Conservation (phyloP, 78 protist species). For the Cavenderia fasciculata region DNA sequence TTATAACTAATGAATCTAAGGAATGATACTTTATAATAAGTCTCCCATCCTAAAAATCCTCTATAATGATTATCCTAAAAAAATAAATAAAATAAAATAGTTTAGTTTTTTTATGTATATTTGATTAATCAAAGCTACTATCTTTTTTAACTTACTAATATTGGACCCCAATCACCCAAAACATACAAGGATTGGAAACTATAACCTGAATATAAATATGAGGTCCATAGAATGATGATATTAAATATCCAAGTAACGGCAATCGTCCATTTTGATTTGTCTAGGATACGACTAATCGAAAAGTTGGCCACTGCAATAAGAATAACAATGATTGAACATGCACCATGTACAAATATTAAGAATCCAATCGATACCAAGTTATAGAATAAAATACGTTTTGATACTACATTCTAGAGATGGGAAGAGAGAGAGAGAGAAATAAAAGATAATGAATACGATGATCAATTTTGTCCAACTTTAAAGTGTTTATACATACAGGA, state of each 20-base stretch:
- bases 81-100: neutral
- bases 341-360: constrained; percentile 71
- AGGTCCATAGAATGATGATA: constrained; percentile 44
- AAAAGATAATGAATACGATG: neutral
- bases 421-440: neutral
- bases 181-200: neutral
- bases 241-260: constrained; percentile 56
- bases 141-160: neutral
- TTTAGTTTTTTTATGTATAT: neutral
- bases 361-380: constrained; percentile 58
- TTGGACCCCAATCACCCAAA: neutral
- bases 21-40: constrained; percentile 70
- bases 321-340: constrained; percentile 35
- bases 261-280: constrained; percentile 17
- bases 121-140: neutral
- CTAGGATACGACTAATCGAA: constrained; percentile 33
- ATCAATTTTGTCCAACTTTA: neutral
- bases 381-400: constrained; percentile 50
- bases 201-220: constrained; percentile 26
- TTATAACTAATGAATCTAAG: constrained; percentile 77
- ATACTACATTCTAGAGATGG: constrained; percentile 6
- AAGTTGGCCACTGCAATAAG: constrained; percentile 48
- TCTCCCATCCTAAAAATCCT: constrained; percentile 78
- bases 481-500: constrained; percentile 8
- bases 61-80: neutral